These are phyloP conservation scores for Croton laevigatus DNA, from an alignment of 441 rosid species.

Conservation along the genomic window DNA sequence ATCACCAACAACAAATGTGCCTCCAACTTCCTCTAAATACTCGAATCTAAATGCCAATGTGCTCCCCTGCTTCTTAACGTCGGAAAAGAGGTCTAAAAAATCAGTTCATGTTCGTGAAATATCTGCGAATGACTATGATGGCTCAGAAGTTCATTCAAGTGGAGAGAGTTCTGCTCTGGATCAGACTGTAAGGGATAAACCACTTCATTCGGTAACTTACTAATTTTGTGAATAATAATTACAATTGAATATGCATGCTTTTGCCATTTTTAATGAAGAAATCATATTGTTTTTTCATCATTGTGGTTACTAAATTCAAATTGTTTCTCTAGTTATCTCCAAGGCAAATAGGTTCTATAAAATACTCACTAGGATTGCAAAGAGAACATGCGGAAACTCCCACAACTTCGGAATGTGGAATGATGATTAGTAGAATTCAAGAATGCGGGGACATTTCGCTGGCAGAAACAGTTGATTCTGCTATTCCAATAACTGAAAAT, in stretches of 20 bases:
- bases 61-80: not conserved
- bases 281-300: not conserved
- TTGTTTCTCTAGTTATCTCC: not conserved
- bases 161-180: not conserved
- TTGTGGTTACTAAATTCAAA: not conserved
- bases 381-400: not conserved
- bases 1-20: not conserved
- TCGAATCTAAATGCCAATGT: not conserved
- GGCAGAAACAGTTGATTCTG: not conserved
- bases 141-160: not conserved
- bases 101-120: not conserved
- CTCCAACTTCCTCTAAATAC: not conserved
- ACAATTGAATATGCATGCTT: not conserved
- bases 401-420: not conserved
- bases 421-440: not conserved
- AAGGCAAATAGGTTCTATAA: not conserved
- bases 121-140: not conserved
- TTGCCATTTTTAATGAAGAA: not conserved
- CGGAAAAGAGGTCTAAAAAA: not conserved
- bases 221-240: not conserved
- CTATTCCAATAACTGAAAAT: not conserved
- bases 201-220: not conserved
- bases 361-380: not conserved
- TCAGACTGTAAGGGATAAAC: not conserved
- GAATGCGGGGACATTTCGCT: not conserved